Percentiles rank a stretch among this genome's conserved stretches.
Conservation (phyloP, 352 stramenopile genomes). For the Pythium utonaiense region DNA sequence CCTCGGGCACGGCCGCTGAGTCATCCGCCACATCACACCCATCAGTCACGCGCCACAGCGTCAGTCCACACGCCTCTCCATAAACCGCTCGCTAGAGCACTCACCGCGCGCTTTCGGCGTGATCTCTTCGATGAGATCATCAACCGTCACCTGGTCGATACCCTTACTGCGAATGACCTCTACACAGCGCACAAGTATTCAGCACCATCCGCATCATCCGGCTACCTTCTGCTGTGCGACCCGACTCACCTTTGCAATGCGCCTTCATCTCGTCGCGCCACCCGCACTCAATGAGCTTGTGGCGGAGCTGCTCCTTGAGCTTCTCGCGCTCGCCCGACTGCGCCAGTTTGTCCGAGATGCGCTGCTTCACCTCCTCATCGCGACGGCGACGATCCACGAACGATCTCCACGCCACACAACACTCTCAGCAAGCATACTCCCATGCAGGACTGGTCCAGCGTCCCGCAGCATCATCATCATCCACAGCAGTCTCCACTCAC, state of each 20-base stretch:
- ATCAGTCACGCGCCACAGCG: neutral
- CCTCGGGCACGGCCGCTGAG: slow-evolving; percentile 80
- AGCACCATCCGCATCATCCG: neutral
- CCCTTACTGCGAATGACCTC: slow-evolving; percentile 93
- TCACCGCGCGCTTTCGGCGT: slow-evolving; percentile 81
- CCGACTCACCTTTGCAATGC: slow-evolving; percentile 71
- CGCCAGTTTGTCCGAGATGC: slow-evolving; percentile 14
- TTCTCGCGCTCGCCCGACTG: slow-evolving; percentile 22
- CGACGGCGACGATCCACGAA: slow-evolving; percentile 11
- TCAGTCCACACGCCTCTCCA: neutral
- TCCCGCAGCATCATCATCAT: neutral
- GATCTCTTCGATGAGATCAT: slow-evolving; percentile 92
- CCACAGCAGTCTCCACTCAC: neutral
- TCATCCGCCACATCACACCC: slow-evolving; percentile 8
- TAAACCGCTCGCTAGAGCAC: neutral
- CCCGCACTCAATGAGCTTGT: slow-evolving; percentile 66
- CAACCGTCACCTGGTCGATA: slow-evolving; percentile 93
- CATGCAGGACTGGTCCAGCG: neutral
- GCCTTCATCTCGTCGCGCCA: slow-evolving; percentile 92
- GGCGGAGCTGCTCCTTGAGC: slow-evolving; percentile 23
- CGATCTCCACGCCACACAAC: slow-evolving; percentile 4
- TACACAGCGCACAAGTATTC: slow-evolving; percentile 26
- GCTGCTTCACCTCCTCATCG: slow-evolving; percentile 14
- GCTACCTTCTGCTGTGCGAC: neutral
- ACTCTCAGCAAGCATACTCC: neutral